Evolutionary conservation across 2,329 filamentous ascomycete genomes (phyloP), one percentile per base, ranked within the genome.

Genomic region (Stenocarpella maydis): DNA sequence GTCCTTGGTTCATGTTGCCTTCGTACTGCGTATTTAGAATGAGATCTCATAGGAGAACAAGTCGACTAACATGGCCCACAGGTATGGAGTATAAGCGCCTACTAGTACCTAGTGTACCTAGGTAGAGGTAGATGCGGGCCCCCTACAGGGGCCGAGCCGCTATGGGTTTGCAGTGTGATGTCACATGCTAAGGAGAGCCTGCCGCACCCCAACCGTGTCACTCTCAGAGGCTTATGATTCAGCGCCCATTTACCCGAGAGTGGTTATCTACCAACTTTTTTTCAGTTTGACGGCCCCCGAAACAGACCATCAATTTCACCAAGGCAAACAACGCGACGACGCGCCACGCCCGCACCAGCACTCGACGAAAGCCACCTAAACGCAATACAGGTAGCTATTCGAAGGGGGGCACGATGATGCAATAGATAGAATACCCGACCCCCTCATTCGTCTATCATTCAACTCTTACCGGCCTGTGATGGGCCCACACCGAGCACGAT

Each of bases 401-500:
- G 9, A 21, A 43, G 34, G 10, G 10, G 4, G 39, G 28, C 31
- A 58, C n/a, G 0, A 67, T 58, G 65, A 41, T 28, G 1, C 31
- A 49, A 49, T 50, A 45, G 52, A 12, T 47, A 49, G 17, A 31
- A 37, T 37, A 37, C 12, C 34, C 34, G 24, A 14, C 2, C 17
- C 53, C 14, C n/a, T 34, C 14, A 19, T 37, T 21, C 28, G 39
- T 17, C 4, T 15, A 17, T 50, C 41, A 21, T 58, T 55, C 31
- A 19, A 49, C 24, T 6, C n/a, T 31, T 24, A 55, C 41, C 21
- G 2, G 52, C 65, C 65, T 67, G 65, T 58, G n/a, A 50, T 58
- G 65, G 50, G 63, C 41, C 26, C 21, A 60, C 26, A 14, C 52
- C 50, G n/a, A 63, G 34, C 67, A 47, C 63, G 50, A 77, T 77